Evolutionary conservation across 208 protist species (phyloP), one percentile per base, ranked within the genome.

Genomic region (Trypanosoma avium): DNA sequence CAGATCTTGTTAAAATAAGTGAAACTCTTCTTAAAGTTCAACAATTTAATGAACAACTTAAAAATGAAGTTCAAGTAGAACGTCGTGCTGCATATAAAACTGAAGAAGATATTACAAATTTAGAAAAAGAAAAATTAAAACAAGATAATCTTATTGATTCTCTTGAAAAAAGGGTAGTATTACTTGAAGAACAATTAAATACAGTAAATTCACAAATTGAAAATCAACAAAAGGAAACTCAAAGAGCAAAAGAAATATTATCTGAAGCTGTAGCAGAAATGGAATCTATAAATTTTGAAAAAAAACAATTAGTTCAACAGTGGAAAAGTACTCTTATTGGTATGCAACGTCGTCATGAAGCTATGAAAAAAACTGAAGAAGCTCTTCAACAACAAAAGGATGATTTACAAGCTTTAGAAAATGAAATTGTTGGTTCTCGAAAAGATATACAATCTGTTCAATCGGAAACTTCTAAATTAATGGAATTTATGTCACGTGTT

Each of bases 21-120:
- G 90, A 93, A 57, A 97, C 93, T 3, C 57, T 98, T 22, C 61
- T 82, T 0, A 90, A 95, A 45, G 95, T 98, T 0, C 88, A 98
- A 77, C 67, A 92, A n/a, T 98, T 96, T 78, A 98, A 98, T 77
- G 84, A 93, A 13, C 77, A 98, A 52, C 83, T 98, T 52, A 92
- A 97, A 67, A 74, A 75, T 62, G 91, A 99, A 64, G 97, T 98
- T 52, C 81, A 93, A 36, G 79, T 98, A 9, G 95, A 97, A 63
- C 79, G 92, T n/a, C 92, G 94, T 30, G 96, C 91, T 1, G 93
- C 97, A 0, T 94, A 98, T 75, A 98, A 98, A 69, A 97, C 95
- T 1, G 95, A 99, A 73, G 90, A 97, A 67, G 92, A 97, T 60
- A 96, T 98, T 69, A 88, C 84, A n/a, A 85, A 92, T 70, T 80